A percentile compares a stretch with the other conserved stretches of the same genome.
Evolutionary conservation across 768 basidiomycete species (phyloP).

Genomic region (Auricularia heimuer): DNA sequence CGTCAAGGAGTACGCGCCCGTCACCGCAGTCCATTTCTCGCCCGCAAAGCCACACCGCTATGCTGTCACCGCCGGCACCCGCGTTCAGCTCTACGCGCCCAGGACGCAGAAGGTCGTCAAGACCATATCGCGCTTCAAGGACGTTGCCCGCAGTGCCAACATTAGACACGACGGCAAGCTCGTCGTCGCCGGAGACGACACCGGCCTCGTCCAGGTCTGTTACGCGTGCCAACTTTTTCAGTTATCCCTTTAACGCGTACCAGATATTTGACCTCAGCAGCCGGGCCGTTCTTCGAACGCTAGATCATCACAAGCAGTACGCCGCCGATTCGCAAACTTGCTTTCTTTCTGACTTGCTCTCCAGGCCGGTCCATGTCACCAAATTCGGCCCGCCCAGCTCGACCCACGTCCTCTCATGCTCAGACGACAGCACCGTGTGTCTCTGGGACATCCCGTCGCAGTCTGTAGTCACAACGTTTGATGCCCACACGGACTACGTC

Average conservation of each 20-base stretch:
- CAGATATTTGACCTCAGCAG: conserved; percentile 91
- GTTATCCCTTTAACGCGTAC: background rate
- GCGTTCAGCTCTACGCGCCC: conserved; percentile 92
- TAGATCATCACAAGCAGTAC: conserved; percentile 83
- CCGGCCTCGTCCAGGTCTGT: conserved; percentile 67
- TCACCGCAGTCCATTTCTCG: conserved; percentile 91
- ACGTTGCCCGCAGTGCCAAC: conserved; percentile 80
- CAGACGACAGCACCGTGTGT: conserved; percentile 89
- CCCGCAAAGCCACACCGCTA: conserved; percentile 82
- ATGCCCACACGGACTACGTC: conserved; percentile 89
- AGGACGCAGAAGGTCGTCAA: conserved; percentile 94
- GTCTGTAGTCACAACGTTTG: conserved; percentile 65
- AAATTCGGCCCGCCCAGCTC: conserved; percentile 78
- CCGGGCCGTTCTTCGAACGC: conserved; percentile 83
- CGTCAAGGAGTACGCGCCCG: conserved; percentile 92
- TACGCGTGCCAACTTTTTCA: background rate
- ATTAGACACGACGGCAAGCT: conserved; percentile 92
- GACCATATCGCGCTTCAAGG: conserved; percentile 94
- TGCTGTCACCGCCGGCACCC: conserved; percentile 88
- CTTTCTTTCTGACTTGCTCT: background rate
- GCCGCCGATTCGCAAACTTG: background rate
- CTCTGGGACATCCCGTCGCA: conserved; percentile 95
- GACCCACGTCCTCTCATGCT: conserved; percentile 85
- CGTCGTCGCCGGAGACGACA: conserved; percentile 90
- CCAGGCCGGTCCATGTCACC: conserved; percentile 76